These are phyloP conservation scores for Tolypocladium pustulatum DNA, from an alignment of 2,329 filamentous ascomycete genomes.

Conservation along the genomic window DNA sequence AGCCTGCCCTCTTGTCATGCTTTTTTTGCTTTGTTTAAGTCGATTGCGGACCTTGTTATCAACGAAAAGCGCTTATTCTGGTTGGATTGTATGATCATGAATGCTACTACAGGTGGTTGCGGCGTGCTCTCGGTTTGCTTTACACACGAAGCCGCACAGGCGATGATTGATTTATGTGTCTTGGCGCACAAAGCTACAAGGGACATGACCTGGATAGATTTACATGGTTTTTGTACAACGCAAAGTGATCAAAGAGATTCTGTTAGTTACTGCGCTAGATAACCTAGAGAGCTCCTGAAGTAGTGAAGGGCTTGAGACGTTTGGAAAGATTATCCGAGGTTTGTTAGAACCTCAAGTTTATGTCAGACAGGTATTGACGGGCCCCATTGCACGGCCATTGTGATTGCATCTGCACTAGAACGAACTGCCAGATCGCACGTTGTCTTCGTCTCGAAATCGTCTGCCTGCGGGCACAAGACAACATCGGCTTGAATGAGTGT, in stretches of 20 bases:
- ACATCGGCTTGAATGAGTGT: not conserved
- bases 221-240: not conserved
- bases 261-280: not conserved
- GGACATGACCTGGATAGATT: not conserved
- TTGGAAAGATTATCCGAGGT: not conserved
- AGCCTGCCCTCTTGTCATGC: not conserved
- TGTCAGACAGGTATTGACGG: not conserved
- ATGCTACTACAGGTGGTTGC: not conserved
- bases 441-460: not conserved
- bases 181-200: not conserved
- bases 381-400: not conserved
- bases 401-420: not conserved
- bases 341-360: not conserved
- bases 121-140: not conserved
- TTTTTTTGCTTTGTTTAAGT: not conserved
- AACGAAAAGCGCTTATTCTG: not conserved
- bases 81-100: not conserved
- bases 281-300: not conserved
- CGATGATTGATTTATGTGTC: not conserved
- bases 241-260: too few species aligned
- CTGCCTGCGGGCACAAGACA: not conserved
- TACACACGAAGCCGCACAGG: not conserved
- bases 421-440: not conserved
- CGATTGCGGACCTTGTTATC: not conserved
- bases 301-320: not conserved